Evolutionary conservation across 1,284 basidiomycete species (phyloP).

Genomic region (Cystobasidiaceae sp.): DNA sequence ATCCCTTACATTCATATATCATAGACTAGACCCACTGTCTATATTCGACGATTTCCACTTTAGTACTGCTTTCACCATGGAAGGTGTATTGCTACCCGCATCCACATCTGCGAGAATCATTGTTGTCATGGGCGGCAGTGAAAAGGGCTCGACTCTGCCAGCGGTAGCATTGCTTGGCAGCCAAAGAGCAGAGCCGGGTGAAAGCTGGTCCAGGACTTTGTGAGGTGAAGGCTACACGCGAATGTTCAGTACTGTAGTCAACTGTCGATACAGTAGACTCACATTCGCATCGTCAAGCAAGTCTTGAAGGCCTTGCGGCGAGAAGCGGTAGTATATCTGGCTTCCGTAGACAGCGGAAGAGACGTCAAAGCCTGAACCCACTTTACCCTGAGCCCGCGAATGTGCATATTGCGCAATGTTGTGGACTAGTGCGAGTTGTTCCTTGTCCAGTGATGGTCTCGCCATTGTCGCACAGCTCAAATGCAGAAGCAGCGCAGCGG

Average conservation of each 20-base stretch:
- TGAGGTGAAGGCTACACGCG: background rate
- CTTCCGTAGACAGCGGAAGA: conserved; percentile 90
- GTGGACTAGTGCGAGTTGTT: conserved; percentile 61
- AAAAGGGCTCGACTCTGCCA: conserved; percentile 62
- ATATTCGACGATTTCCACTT: conserved; percentile 66
- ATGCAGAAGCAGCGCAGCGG: conserved; percentile 76
- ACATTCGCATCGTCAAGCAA: conserved; percentile 32
- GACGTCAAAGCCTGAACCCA: conserved; percentile 96
- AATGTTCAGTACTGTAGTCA: background rate
- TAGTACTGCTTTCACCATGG: conserved; percentile 78
- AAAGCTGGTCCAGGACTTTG: conserved; percentile 31
- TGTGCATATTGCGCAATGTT: conserved; percentile 94
- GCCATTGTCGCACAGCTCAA: conserved; percentile 53
- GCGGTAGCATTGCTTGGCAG: conserved; percentile 50
- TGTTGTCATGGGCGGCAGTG: conserved; percentile 70
- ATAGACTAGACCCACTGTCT: conserved; percentile 52
- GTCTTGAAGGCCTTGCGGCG: conserved; percentile 51
- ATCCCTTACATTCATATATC: background rate
- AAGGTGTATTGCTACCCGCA: conserved; percentile 87
- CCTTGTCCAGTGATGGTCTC: conserved; percentile 39
- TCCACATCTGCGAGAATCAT: conserved; percentile 88
- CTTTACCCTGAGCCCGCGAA: conserved; percentile 94
- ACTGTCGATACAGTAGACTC: background rate
- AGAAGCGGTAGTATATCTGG: conserved; percentile 87
- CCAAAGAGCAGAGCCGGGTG: conserved; percentile 60